Evolutionary conservation across 768 basidiomycete species (phyloP), one percentile per base, ranked within the genome.

Genomic region (Pilatotrama ljubarskyi): DNA sequence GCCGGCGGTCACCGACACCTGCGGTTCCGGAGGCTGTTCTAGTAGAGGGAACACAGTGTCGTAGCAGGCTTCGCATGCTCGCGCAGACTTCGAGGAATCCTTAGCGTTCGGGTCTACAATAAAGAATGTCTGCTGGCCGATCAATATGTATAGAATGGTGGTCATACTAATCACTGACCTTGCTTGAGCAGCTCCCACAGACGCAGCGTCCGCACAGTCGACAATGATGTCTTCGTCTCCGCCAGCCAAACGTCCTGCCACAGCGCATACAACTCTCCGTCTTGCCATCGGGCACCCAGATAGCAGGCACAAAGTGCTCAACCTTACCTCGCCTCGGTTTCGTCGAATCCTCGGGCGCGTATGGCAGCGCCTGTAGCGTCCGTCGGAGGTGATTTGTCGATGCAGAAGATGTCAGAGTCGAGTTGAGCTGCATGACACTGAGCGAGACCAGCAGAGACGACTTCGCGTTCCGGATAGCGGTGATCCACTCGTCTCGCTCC

Each of bases 211-310:
- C 93, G 71, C 93, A 95, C 5, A 95, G 76, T 60, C 93, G 76
- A 70, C 93, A 95, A 69, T 95, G 93, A 70, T 95, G 93, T 58
- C 92, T 78, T 64, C 93, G 75, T 64, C 91, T 79, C 68, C 87
- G 73, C 85, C 90, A 90, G 7, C 89, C 87, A 72, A 95, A 95
- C 44, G 80, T 69, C 41, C 82, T 76, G 5, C 84, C 84, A 68
- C 95, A 97, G 10, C 90, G 79, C 93, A 93, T 94, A 70, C 95
- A 97, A 20, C 80, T 78, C 54, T 83, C 82, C n/a, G 91, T 87
- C 71, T 83, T 90, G 59, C 84, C 82, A 68, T 97, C 93, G 0
- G 95, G 93, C 29, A 95, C 87, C 95, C 95, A 97, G 24, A 96
- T 83, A 0, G 95, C 90, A 5, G 95, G 94, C 1, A 93, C 84